phyloP scores from a whole-genome alignment of 1,284 basidiomycete genomes.

The Malassezia slooffiae region DNA sequence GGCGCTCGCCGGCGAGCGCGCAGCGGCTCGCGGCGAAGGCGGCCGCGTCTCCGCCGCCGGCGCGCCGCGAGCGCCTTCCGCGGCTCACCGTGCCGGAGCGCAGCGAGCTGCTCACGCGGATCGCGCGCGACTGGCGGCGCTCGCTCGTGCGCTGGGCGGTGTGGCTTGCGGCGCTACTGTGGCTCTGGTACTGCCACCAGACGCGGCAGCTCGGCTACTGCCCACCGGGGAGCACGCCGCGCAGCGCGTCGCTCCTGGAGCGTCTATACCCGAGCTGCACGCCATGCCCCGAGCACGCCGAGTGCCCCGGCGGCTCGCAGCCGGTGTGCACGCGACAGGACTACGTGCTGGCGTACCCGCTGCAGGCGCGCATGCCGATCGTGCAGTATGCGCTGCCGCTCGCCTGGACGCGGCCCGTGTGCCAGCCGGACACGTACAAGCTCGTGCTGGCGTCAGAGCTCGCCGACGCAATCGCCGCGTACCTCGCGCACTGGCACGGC shows the following conservation, averaged over 20 bases:
- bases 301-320: conserved; percentile 23
- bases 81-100: no score
- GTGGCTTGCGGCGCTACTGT: not conserved
- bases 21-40: no score
- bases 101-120: no score
- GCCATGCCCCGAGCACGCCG: conserved; percentile 32
- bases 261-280: conserved; percentile 20
- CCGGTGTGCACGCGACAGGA: conserved; percentile 26
- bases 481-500: conserved; percentile 31
- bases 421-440: conserved; percentile 40
- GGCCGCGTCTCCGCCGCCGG: no score
- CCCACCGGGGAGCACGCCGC: conserved; percentile 16
- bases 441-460: conserved; percentile 35
- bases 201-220: conserved; percentile 33
- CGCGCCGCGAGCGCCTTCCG: no score
- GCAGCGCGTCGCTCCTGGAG: conserved; percentile 20
- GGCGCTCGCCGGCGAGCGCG: no score
- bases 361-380: conserved; percentile 24
- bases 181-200: conserved; percentile 31
- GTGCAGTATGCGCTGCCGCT: conserved; percentile 20
- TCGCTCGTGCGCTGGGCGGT: conserved; percentile 4
- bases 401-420: conserved; percentile 15
- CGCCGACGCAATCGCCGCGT: conserved; percentile 20
- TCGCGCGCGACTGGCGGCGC: not conserved
- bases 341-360: conserved; percentile 24